phyloP scores from a whole-genome alignment of 257 asterid genomes.

The Haberlea rhodopensis region DNA sequence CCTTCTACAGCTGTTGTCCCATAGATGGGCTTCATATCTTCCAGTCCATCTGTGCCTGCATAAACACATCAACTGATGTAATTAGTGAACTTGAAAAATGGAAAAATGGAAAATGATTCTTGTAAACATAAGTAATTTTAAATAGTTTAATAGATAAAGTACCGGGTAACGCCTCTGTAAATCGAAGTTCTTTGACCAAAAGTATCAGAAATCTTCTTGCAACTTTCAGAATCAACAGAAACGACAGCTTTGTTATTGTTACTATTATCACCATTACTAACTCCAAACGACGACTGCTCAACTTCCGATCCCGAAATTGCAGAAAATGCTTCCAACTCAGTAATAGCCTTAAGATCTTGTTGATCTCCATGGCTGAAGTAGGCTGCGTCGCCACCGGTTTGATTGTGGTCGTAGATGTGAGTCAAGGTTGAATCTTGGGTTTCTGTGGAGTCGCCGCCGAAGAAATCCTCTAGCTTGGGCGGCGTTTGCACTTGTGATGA shows the following conservation, averaged over 20 bases:
- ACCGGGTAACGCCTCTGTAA: constrained; percentile 97
- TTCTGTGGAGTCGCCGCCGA: constrained; percentile 77
- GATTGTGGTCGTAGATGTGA: constrained; percentile 62
- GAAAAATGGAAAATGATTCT: background rate
- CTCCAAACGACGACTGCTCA: constrained; percentile 63
- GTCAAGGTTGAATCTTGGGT: constrained; percentile 69
- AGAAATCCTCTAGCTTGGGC: constrained; percentile 86
- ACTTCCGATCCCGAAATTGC: constrained; percentile 85
- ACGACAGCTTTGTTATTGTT: constrained; percentile 37
- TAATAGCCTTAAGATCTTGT: constrained; percentile 53
- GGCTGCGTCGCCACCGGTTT: constrained; percentile 24
- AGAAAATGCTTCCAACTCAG: constrained; percentile 67
- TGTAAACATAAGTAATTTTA: background rate
- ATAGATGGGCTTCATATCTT: constrained; percentile 98
- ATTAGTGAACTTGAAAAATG: background rate
- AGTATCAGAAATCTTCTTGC: constrained; percentile 72
- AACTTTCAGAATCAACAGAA: constrained; percentile 43
- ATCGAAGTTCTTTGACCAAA: constrained; percentile 96
- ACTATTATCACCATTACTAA: constrained; percentile 24
- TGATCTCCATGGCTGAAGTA: constrained; percentile 36
- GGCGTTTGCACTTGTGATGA: constrained; percentile 35
- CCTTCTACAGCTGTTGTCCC: constrained; percentile 99
- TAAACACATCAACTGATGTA: background rate
- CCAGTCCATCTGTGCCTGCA: constrained; percentile 99
- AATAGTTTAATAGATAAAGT: background rate